Percentiles rank a stretch among this genome's conserved stretches.
These are phyloP conservation scores for Didymella exigua DNA, from an alignment of 2,329 filamentous ascomycete genomes.

Conservation along the genomic window DNA sequence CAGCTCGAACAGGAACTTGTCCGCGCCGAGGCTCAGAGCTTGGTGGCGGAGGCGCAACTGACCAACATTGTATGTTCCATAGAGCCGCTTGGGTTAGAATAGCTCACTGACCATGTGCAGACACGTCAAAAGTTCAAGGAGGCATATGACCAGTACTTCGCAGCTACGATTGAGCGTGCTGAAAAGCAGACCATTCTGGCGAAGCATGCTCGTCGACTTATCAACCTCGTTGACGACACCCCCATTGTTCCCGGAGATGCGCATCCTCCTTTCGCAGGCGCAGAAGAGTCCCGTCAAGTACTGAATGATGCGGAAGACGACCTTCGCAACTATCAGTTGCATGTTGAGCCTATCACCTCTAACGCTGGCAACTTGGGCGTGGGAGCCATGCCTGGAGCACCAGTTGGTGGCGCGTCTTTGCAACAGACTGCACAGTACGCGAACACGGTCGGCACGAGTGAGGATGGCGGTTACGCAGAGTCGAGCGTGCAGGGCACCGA, in stretches of 20 bases:
- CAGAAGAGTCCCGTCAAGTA: slow-evolving; percentile 75
- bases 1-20: slow-evolving; percentile 96
- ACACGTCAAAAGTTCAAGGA: slow-evolving; percentile 96
- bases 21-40: slow-evolving; percentile 89
- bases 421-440: slow-evolving; percentile 2
- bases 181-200: slow-evolving; percentile 97
- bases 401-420: not conserved
- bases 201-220: slow-evolving; percentile 82
- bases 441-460: slow-evolving; percentile 22
- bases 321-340: slow-evolving; percentile 73
- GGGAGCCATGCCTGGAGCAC: slow-evolving; percentile 52
- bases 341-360: slow-evolving; percentile 60
- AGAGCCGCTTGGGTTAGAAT: not conserved
- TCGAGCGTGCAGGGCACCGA: slow-evolving; percentile 27
- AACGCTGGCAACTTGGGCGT: slow-evolving; percentile 56
- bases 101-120: slow-evolving; percentile 53
- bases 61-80: slow-evolving; percentile 74
- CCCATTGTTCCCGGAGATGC: slow-evolving; percentile 86
- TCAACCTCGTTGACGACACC: slow-evolving; percentile 86
- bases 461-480: slow-evolving; percentile 31
- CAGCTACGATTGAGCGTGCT: slow-evolving; percentile 89
- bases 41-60: slow-evolving; percentile 95
- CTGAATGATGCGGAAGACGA: slow-evolving; percentile 93
- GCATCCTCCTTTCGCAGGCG: slow-evolving; percentile 70
- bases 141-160: slow-evolving; percentile 86